Percentiles rank a stretch among this genome's conserved stretches.
Conservation (phyloP, 352 stramenopile species). For the Phytopythium montanum region DNA sequence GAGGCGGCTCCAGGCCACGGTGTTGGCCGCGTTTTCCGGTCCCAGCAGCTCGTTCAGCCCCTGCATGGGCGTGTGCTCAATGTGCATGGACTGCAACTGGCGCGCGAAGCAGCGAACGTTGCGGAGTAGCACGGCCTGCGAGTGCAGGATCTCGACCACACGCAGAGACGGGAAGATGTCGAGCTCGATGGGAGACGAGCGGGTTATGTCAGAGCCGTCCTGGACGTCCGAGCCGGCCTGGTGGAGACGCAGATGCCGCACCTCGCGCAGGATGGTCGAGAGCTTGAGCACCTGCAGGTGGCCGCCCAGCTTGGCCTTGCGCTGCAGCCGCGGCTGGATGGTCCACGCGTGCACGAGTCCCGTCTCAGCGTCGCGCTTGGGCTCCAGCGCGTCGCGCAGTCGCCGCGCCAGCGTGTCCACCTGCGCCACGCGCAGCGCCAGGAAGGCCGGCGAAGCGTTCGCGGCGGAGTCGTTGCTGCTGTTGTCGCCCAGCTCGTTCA, state of each 20-base stretch:
- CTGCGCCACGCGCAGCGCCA: conserved; percentile 65
- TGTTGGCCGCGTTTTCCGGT: neutral
- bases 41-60: conserved; percentile 42
- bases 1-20: conserved; percentile 37
- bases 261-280: conserved; percentile 78
- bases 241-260: conserved; percentile 59
- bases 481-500: conserved; percentile 20
- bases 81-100: conserved; percentile 60
- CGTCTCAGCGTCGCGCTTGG: conserved; percentile 64
- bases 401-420: conserved; percentile 65
- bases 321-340: conserved; percentile 57
- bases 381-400: conserved; percentile 69
- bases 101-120: conserved; percentile 68
- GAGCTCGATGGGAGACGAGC: conserved; percentile 42
- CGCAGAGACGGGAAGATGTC: conserved; percentile 81
- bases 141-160: conserved; percentile 59
- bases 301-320: conserved; percentile 66
- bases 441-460: conserved; percentile 28
- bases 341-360: conserved; percentile 67
- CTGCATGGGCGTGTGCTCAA: conserved; percentile 60
- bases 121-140: conserved; percentile 28
- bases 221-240: conserved; percentile 18
- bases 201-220: neutral
- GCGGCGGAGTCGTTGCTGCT: too few relatives aligned
- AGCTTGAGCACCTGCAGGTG: conserved; percentile 87